phyloP scores from a whole-genome alignment of 202 grass and related monocot genomes.

The Panicum virgatum region DNA sequence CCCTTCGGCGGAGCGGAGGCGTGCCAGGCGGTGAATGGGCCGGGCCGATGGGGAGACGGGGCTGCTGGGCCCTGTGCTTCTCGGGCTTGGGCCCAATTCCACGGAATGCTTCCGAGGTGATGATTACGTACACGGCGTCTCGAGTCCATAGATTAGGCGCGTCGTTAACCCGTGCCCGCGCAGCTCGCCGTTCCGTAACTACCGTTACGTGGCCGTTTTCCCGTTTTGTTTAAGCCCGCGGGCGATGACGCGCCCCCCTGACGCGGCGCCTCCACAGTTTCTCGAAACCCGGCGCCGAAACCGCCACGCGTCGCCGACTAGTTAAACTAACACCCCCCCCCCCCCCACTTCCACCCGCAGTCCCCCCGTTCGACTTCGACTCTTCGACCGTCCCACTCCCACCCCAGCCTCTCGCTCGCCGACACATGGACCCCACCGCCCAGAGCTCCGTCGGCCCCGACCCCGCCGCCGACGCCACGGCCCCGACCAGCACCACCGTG shows the following conservation, averaged over 20 bases:
- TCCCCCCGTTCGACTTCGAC: background rate
- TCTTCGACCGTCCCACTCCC: too few relatives aligned
- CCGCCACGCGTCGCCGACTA: slow-evolving; percentile 27
- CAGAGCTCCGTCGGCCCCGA: slow-evolving; percentile 1
- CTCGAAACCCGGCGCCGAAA: background rate
- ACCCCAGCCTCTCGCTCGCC: background rate
- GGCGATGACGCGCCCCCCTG: slow-evolving; percentile 21
- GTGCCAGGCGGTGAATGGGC: background rate
- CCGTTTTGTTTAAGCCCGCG: background rate
- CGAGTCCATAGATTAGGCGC: background rate
- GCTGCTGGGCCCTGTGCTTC: too few relatives aligned
- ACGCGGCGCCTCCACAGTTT: slow-evolving; percentile 10
- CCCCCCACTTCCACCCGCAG: background rate
- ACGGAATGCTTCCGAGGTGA: background rate
- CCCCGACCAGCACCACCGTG: slow-evolving; percentile 32
- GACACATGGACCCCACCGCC: slow-evolving; percentile 44
- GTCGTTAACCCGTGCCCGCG: background rate
- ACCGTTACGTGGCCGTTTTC: background rate
- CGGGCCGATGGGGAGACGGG: background rate
- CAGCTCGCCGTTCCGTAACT: background rate
- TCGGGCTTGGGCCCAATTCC: background rate
- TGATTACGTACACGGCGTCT: background rate
- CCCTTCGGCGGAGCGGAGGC: background rate
- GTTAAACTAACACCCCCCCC: background rate
- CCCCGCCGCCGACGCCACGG: slow-evolving; percentile 4